Evolutionary conservation across 2,329 filamentous ascomycete species (phyloP).

Genomic region (Cytospora leucostoma): DNA sequence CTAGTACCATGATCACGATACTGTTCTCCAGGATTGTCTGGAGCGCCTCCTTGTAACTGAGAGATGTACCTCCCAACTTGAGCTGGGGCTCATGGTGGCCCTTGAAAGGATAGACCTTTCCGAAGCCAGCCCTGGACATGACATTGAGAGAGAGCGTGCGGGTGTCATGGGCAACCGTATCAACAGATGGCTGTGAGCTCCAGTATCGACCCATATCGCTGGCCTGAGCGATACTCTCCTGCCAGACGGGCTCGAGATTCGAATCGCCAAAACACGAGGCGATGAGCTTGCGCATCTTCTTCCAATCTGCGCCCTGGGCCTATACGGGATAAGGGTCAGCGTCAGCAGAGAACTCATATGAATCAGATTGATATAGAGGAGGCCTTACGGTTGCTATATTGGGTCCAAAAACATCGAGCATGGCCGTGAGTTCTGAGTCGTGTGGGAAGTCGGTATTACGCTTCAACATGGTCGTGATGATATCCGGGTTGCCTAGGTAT

Average conservation of each 20-base stretch:
- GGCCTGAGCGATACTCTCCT: constrained; percentile 32
- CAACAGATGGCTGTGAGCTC: constrained; percentile 29
- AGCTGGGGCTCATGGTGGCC: constrained; percentile 30
- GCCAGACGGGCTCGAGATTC: constrained; percentile 36
- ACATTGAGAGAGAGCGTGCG: constrained; percentile 36
- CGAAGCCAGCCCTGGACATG: constrained; percentile 36
- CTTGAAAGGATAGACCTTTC: constrained; percentile 36
- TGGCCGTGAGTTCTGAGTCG: constrained; percentile 23
- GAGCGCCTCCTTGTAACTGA: constrained; percentile 35
- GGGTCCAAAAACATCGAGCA: constrained; percentile 30
- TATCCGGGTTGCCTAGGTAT: constrained; percentile 27
- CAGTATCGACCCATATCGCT: constrained; percentile 36
- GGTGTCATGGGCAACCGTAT: constrained; percentile 32
- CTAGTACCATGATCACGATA: constrained; percentile 35
- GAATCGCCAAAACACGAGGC: constrained; percentile 35
- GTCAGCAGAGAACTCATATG: background rate
- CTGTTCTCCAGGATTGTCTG: constrained; percentile 36
- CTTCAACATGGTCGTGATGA: constrained; percentile 20
- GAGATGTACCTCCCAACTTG: constrained; percentile 21
- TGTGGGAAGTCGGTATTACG: constrained; percentile 29
- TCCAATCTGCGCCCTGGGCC: constrained; percentile 29
- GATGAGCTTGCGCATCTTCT: constrained; percentile 33
- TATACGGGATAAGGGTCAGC: background rate
- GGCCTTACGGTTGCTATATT: constrained; percentile 27
- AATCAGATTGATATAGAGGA: too few relatives aligned